Evolutionary conservation across 192 early-diverging fungal genomes (phyloP), one percentile per base, ranked within the genome.

Genomic region (Coemansia pectinata): DNA sequence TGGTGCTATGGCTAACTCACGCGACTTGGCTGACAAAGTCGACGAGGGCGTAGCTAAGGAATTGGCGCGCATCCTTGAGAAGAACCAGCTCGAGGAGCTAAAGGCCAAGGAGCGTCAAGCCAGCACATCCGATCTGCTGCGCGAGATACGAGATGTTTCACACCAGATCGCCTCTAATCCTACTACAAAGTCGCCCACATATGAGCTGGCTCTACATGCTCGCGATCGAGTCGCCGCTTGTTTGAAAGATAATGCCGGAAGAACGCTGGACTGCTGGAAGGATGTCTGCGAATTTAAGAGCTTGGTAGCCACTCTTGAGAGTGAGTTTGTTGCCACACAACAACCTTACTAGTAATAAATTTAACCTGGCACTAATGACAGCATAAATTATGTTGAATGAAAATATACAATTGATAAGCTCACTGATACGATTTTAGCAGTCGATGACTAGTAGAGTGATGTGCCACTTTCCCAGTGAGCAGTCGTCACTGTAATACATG

Each of bases 231-330:
- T 72, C 11, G 67, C 66, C 0, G 52, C 65, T 12, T 85, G 83
- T 62, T 57, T 75, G 38, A 33, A 34, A 14, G 62, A 80, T 10
- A 74, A 81, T 55, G 58, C 76, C 42, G 79, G 65, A 23, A 65
- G 71, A 33, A 41, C 83, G 31, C 72, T 85, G 48, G 70, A 85
- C 61, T 85, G 83, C 72, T 85, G 83, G 83, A 72, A 73, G 61
- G 74, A 81, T 47, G 72, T 85, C 10, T 50, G 62, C 47, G 74
- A 77, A 44, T 85, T 85, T 69, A 73, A 73, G 72, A 21, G n/a
- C 29, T 58, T 72, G 11, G 79, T 81, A 0, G 64, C 70, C 36
- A 62, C 47, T 6, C 68, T 84, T 21, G 71, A 84, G 61, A 65
- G 58, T 47, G 76, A 83, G 76, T 72, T 75, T 72, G 70, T 74